Evolutionary conservation across 257 asterid genomes (phyloP).

Genomic region (Salvia splendens): DNA sequence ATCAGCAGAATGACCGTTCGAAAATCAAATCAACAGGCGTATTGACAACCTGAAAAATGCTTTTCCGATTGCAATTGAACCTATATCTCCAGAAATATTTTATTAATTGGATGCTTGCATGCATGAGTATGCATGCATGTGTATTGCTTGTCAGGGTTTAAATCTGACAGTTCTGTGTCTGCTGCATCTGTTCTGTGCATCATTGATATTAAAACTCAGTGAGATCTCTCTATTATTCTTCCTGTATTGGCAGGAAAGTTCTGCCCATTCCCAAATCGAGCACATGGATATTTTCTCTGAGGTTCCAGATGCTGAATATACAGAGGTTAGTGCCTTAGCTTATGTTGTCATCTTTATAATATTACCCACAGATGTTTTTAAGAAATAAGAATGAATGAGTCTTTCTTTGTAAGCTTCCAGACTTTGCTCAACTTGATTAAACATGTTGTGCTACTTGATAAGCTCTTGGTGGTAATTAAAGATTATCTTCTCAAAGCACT

Average conservation of each 20-base stretch:
- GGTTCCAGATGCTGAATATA: slow-evolving; percentile 47
- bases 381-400: not conserved
- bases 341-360: slow-evolving; percentile 6
- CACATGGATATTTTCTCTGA: slow-evolving; percentile 42
- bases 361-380: slow-evolving; percentile 18
- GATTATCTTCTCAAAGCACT: slow-evolving; percentile 8
- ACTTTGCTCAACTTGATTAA: slow-evolving; percentile 20
- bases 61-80: slow-evolving; percentile 3
- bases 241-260: slow-evolving; percentile 45
- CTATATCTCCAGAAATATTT: not conserved
- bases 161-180: too few relatives aligned
- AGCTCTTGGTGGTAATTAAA: slow-evolving; percentile 20
- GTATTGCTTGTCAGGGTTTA: too few relatives aligned
- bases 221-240: slow-evolving; percentile 26
- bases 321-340: slow-evolving; percentile 43
- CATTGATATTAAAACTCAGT: slow-evolving; percentile 5
- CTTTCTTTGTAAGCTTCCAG: slow-evolving; percentile 16
- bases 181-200: not conserved
- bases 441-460: slow-evolving; percentile 23
- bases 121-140: too few relatives aligned
- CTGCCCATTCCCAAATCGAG: slow-evolving; percentile 42
- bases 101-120: too few relatives aligned
- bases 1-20: not conserved
- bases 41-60: not conserved
- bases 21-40: not conserved